Base-by-base conservation (phyloP, 495 filamentous ascomycete genomes). In the Paragyromitra xinjiangensis region DNA sequence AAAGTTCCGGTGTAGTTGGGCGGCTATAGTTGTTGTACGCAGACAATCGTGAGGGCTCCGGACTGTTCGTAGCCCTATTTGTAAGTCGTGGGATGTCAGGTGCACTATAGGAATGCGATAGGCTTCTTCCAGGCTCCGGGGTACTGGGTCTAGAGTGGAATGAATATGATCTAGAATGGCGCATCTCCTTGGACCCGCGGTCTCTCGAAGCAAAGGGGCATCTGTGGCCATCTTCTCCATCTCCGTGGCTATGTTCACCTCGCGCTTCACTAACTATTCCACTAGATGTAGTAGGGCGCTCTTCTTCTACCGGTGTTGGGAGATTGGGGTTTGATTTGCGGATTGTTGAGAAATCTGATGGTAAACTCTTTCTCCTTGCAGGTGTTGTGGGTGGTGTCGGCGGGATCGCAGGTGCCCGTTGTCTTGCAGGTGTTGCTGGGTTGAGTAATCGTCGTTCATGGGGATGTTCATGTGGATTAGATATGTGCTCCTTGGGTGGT, bases 331-430 rank as follows among this genome's bases (percentile, higher is more conserved):
- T 40, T 8, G 74, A 34, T 66, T 56, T 77, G 9, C 56, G 68
- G n/a, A 71, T 62, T 8, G 37, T 39, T 34, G 68, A 76, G 50
- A 72, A 72, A 48, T 77, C 74, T 8, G 70, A 58, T 39, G 75
- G 65, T 34, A 79, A 62, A 26, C 73, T 78, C 42, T 66, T 79
- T 56, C 77, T 78, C 59, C 75, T 79, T 6, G 53, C 66, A 4
- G 77, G 77, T 1, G 77, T 79, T 9, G 64, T 78, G 5, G 77
- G 77, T 9, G 77, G 77, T 14, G 77, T 79, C 11, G 77, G 77
- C 3, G 74, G 77, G 14, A 79, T 62, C 9, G 75, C 61, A 6
- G 37, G 44, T 29, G 39, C 51, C 66, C 67, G 55, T 24, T 78
- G 74, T 40, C 77, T 78, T 0, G 75, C 75, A 56, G 77, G 77